Evolutionary conservation across 2,329 filamentous ascomycete genomes (phyloP).

Genomic region (Aspergillus quadrilineatus): DNA sequence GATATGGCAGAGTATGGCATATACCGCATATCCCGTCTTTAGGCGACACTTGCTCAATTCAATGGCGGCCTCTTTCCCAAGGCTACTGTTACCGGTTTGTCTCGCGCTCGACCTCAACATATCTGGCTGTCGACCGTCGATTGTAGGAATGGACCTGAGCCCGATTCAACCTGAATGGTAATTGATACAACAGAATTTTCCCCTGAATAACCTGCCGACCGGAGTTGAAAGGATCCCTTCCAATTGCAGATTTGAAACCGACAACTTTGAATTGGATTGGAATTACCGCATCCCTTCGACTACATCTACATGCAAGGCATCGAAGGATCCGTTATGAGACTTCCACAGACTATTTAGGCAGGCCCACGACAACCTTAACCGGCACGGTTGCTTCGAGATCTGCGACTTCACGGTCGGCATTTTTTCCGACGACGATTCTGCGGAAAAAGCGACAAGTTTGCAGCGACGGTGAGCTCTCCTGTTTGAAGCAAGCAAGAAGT

Average conservation of each 20-base stretch:
- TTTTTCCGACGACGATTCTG: constrained; percentile 32
- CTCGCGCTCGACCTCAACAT: background rate
- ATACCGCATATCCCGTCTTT: background rate
- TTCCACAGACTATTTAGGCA: constrained; percentile 25
- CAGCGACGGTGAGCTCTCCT: constrained; percentile 28
- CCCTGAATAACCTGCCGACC: background rate
- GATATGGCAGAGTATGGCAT: constrained; percentile 32
- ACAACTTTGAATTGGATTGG: constrained; percentile 31
- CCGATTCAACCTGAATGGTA: constrained; percentile 28
- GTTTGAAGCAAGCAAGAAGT: constrained; percentile 30
- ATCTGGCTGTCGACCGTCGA: background rate
- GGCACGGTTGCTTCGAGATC: constrained; percentile 53
- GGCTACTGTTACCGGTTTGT: constrained; percentile 21
- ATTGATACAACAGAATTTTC: background rate
- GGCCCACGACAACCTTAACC: constrained; percentile 40
- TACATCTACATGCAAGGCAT: constrained; percentile 30
- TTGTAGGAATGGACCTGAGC: constrained; percentile 29
- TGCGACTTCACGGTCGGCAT: constrained; percentile 37
- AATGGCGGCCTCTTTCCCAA: constrained; percentile 25
- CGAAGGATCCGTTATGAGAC: constrained; percentile 25
- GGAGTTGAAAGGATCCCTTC: constrained; percentile 25
- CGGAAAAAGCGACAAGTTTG: constrained; percentile 26
- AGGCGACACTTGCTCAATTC: background rate
- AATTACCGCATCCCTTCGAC: constrained; percentile 26
- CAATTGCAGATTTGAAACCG: constrained; percentile 30